Percentiles rank a stretch among this genome's conserved stretches.
These are phyloP conservation scores for Paramecium pentaurelia DNA, from an alignment of 73 alveolate genomes.

Conservation along the genomic window DNA sequence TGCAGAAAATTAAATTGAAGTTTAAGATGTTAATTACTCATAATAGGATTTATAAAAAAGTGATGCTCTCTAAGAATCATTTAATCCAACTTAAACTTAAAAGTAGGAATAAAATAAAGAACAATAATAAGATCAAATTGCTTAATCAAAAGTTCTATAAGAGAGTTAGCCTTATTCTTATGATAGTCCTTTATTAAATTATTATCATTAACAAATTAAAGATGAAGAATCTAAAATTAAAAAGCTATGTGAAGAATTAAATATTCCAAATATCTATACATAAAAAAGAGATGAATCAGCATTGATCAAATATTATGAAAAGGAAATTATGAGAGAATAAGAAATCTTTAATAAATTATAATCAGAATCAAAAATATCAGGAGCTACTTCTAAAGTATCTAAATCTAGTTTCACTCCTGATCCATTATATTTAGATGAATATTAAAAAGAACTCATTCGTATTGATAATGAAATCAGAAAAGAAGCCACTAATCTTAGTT, in stretches of 20 bases:
- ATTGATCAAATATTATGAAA: background rate
- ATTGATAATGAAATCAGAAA: background rate
- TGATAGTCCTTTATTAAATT: background rate
- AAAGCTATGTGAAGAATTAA: background rate
- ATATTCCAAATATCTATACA: background rate
- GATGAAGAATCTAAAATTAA: background rate
- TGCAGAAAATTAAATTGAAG: background rate
- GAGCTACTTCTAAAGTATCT: background rate
- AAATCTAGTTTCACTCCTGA: background rate
- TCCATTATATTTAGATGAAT: background rate
- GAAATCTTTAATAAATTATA: background rate
- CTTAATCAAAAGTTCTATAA: background rate
- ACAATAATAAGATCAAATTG: background rate
- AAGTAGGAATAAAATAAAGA: background rate
- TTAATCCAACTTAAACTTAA: background rate
- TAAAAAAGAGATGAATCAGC: background rate
- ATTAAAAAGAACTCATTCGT: background rate
- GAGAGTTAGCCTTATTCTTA: background rate
- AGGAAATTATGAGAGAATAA: background rate
- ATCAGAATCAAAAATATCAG: background rate
- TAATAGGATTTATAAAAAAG: background rate
- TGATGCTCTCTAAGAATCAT: background rate
- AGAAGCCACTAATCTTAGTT: background rate
- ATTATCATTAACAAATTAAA: background rate
- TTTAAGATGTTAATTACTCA: background rate